phyloP scores from a whole-genome alignment of 805 yeast genomes.

The Yarrowia sp. region DNA sequence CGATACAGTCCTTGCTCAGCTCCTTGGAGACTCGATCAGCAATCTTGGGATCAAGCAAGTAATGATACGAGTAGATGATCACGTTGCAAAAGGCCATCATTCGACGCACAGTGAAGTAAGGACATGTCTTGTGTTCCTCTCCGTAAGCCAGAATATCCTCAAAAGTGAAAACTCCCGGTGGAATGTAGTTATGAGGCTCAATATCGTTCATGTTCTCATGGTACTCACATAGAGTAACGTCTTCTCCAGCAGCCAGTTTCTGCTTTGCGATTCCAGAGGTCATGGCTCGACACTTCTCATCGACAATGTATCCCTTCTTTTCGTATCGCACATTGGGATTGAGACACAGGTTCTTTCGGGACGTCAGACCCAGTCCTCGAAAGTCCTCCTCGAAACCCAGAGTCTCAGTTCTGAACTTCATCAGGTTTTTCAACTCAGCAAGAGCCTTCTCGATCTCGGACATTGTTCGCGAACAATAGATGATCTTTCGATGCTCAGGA shows the following conservation, averaged over 20 bases:
- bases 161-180: conserved; percentile 93
- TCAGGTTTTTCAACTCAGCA: conserved; percentile 84
- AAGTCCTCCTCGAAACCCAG: conserved; percentile 89
- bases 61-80: conserved; percentile 95
- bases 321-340: conserved; percentile 89
- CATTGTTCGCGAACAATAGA: conserved; percentile 99
- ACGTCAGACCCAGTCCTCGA: conserved; percentile 90
- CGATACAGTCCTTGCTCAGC: conserved; percentile 87
- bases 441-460: conserved; percentile 97
- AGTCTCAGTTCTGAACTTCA: conserved; percentile 84
- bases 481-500: conserved; percentile 91
- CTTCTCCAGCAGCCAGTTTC: conserved; percentile 64
- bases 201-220: conserved; percentile 88
- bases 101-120: conserved; percentile 96
- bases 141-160: conserved; percentile 82
- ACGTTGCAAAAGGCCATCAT: conserved; percentile 93
- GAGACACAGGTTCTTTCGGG: conserved; percentile 91
- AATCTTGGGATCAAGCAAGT: conserved; percentile 93
- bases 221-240: conserved; percentile 75
- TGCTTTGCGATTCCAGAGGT: conserved; percentile 88
- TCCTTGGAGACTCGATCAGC: conserved; percentile 94
- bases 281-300: conserved; percentile 93
- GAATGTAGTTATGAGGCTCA: conserved; percentile 88
- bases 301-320: conserved; percentile 89
- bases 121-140: conserved; percentile 82